Evolutionary conservation across 495 filamentous ascomycete genomes (phyloP).

Genomic region (Trichoderma asperelloides): DNA sequence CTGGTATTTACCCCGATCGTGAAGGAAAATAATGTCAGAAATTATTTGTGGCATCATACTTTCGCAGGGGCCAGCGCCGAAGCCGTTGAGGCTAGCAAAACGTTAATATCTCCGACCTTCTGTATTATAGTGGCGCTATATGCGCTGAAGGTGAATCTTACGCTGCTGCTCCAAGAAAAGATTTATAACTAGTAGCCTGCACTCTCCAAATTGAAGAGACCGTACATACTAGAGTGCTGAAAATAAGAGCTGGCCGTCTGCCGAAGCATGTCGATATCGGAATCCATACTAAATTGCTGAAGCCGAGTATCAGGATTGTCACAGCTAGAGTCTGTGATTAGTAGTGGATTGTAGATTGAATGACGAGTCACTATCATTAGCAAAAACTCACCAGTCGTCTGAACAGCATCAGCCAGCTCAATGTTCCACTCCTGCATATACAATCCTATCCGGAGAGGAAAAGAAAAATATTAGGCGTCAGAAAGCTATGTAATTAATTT

Average conservation of each 20-base stretch:
- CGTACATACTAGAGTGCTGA: conserved; percentile 47
- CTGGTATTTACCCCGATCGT: conserved; percentile 56
- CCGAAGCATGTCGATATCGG: conserved; percentile 52
- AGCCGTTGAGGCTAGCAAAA: conserved; percentile 40
- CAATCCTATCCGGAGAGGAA: conserved; percentile 14
- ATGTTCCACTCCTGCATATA: conserved; percentile 39
- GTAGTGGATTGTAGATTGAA: not conserved
- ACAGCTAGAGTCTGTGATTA: conserved; percentile 17
- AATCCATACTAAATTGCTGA: conserved; percentile 59
- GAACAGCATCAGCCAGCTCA: conserved; percentile 16
- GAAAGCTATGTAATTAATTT: not conserved
- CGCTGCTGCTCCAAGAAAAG: conserved; percentile 56
- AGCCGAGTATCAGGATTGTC: conserved; percentile 54
- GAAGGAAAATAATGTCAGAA: conserved; percentile 56
- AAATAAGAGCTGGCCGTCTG: conserved; percentile 48
- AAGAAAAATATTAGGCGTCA: not conserved
- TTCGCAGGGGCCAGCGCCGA: conserved; percentile 50
- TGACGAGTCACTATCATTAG: no score
- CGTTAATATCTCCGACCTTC: not conserved
- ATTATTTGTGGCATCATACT: conserved; percentile 53
- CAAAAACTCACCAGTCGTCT: conserved; percentile 28
- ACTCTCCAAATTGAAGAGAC: conserved; percentile 53
- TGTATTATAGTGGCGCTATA: no score
- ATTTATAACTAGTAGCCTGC: conserved; percentile 43
- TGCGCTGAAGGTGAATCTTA: conserved; percentile 9